Conservation (phyloP, 2,329 filamentous ascomycete species). For the Botrytis medusae region DNA sequence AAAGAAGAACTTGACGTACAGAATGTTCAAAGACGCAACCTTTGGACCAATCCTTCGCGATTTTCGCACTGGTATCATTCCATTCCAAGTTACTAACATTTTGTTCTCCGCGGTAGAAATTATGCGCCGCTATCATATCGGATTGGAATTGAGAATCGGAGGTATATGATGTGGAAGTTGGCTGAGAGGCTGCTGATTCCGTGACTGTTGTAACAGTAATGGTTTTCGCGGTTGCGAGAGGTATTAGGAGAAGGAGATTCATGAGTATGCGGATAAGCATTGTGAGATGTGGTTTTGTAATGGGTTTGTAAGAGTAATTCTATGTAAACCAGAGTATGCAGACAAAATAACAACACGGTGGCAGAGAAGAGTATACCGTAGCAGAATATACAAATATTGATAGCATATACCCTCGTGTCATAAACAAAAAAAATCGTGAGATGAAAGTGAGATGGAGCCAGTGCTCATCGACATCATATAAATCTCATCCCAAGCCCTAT, state of each 20-base stretch:
- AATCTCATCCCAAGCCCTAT: background rate
- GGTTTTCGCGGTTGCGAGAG: background rate
- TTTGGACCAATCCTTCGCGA: conserved; percentile 52
- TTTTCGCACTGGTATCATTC: conserved; percentile 63
- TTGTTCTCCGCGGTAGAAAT: conserved; percentile 63
- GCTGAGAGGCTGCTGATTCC: background rate
- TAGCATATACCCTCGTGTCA: background rate
- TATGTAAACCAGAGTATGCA: background rate
- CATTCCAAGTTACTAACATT: conserved; percentile 59
- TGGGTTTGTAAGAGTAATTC: background rate
- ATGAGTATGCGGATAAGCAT: background rate
- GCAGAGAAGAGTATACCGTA: background rate
- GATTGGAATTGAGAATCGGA: conserved; percentile 44
- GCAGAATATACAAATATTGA: background rate
- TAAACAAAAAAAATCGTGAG: background rate
- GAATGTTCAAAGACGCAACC: conserved; percentile 54
- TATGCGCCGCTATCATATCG: conserved; percentile 65
- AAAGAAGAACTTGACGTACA: conserved; percentile 37
- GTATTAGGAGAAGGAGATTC: background rate
- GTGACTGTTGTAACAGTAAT: background rate
- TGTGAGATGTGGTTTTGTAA: background rate
- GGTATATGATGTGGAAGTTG: conserved; percentile 44
- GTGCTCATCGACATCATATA: background rate
- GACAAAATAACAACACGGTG: background rate
- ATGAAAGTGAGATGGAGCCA: background rate